These are phyloP conservation scores for Tarenaya hassleriana DNA, from an alignment of 345 rosid genomes.

Conservation along the genomic window DNA sequence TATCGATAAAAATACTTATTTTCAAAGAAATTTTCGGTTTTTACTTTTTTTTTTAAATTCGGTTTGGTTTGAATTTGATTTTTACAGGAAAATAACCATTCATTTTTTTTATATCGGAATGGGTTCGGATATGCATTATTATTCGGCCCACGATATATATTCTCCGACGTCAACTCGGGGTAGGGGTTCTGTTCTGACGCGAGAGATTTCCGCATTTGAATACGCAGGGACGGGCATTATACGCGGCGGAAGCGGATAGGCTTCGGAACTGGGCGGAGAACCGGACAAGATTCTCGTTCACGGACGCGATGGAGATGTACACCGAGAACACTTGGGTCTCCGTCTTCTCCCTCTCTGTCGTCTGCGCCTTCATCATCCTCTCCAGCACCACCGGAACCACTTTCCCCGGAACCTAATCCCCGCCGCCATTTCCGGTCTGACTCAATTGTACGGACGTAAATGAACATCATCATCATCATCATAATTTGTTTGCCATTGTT, in stretches of 20 bases:
- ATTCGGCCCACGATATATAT: no score
- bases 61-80: no score
- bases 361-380: slow-evolving; percentile 81
- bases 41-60: not conserved
- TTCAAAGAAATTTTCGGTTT: no score
- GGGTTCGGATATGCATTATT: no score
- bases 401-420: slow-evolving; percentile 53
- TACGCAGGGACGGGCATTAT: slow-evolving; percentile 77
- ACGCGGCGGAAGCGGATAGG: slow-evolving; percentile 87
- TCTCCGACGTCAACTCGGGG: no score
- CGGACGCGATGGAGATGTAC: slow-evolving; percentile 96
- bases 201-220: not conserved
- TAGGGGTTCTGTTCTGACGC: not conserved
- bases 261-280: slow-evolving; percentile 89
- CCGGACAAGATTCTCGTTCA: slow-evolving; percentile 68
- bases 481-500: no score
- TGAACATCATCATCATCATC: no score
- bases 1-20: no score
- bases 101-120: no score
- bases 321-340: slow-evolving; percentile 86
- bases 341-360: slow-evolving; percentile 89
- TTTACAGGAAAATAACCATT: no score
- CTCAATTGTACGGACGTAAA: no score
- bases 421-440: no score
- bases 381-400: slow-evolving; percentile 50